Percentiles rank a stretch among this genome's conserved stretches.
Evolutionary conservation across 2,329 filamentous ascomycete species (phyloP).

Genomic region (Epichloe aotearoae): DNA sequence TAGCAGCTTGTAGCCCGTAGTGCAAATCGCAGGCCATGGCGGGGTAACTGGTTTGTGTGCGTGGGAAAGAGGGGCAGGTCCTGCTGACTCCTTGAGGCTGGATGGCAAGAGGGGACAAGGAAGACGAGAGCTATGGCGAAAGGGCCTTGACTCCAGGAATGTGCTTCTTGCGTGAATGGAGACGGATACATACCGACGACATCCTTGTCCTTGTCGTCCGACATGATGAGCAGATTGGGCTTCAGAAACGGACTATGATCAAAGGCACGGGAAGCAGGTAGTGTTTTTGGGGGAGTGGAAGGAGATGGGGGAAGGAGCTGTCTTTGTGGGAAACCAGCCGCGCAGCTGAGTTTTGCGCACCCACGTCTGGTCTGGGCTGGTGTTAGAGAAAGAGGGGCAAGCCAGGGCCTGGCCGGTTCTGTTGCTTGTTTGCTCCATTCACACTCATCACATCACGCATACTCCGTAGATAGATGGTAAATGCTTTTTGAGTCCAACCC

Average conservation of each 20-base stretch:
- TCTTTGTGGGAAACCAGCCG: conserved; percentile 4
- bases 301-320: conserved; percentile 4
- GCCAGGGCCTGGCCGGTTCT: not conserved
- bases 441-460: too few species aligned
- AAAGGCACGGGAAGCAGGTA: not conserved
- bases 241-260: not conserved
- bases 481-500: too few species aligned
- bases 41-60: conserved; percentile 9
- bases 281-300: conserved; percentile 2
- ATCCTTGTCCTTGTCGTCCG: conserved; percentile 34
- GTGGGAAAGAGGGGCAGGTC: conserved; percentile 13
- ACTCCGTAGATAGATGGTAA: too few species aligned
- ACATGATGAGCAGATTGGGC: conserved; percentile 23
- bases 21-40: conserved; percentile 2
- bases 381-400: conserved; percentile 1
- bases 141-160: not conserved
- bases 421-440: too few species aligned
- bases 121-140: not conserved
- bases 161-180: not conserved
- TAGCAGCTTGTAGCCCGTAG: not conserved
- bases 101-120: not conserved
- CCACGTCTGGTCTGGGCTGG: not conserved
- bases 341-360: not conserved
- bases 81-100: not conserved
- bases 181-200: conserved; percentile 26